These are phyloP conservation scores for Fusarium haematococcum DNA, from an alignment of 2,329 filamentous ascomycete species.

Conservation along the genomic window DNA sequence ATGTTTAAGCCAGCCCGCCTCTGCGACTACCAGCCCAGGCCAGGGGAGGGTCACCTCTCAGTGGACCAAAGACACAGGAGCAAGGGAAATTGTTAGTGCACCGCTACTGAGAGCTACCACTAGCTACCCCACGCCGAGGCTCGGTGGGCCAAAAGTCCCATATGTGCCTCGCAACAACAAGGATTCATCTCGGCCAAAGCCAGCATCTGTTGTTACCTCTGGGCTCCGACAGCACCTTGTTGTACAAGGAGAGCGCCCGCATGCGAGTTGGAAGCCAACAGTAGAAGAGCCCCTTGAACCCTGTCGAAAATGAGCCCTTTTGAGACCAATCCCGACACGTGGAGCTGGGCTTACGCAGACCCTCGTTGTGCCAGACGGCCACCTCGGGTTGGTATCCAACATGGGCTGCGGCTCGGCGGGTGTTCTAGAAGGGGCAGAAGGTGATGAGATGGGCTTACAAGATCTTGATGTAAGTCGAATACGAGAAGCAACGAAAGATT, in stretches of 20 bases:
- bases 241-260: slow-evolving; percentile 12
- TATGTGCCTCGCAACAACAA: slow-evolving; percentile 18
- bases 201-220: slow-evolving; percentile 28
- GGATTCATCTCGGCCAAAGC: slow-evolving; percentile 9
- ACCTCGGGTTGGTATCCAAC: not conserved
- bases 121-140: slow-evolving; percentile 5
- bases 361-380: not conserved
- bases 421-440: not conserved
- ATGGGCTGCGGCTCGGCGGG: not conserved
- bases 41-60: not conserved
- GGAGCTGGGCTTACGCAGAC: slow-evolving; percentile 17
- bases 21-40: not conserved
- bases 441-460: not conserved
- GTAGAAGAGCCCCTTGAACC: slow-evolving; percentile 16
- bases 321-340: slow-evolving; percentile 9
- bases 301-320: slow-evolving; percentile 10
- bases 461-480: not conserved
- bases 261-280: slow-evolving; percentile 21
- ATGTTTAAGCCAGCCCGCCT: not conserved
- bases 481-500: slow-evolving; percentile 11
- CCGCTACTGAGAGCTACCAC: not conserved
- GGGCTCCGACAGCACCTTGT: slow-evolving; percentile 3
- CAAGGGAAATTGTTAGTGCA: slow-evolving; percentile 28
- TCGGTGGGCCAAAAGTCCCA: not conserved
- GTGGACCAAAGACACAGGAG: slow-evolving; percentile 1